A percentile compares a stretch with the other conserved stretches of the same genome.
phyloP scores from a whole-genome alignment of 176 grass and related monocot genomes.

The Panicum miliaceum region DNA sequence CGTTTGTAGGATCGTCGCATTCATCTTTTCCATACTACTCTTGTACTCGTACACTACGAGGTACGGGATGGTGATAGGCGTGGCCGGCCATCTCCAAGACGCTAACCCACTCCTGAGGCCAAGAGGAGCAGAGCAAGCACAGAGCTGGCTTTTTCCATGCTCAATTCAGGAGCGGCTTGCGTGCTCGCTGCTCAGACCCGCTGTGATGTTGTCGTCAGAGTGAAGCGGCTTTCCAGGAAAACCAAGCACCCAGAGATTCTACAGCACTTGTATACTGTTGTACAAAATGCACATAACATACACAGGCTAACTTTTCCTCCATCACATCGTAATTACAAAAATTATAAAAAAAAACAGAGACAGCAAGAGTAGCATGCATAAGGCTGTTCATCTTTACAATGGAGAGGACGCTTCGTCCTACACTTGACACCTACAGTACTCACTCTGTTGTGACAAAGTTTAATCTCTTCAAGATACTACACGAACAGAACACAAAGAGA shows the following conservation, averaged over 20 bases:
- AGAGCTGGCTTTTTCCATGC: not conserved
- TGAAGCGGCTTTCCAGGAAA: not conserved
- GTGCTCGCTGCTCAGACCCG: not conserved
- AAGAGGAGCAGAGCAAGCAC: not conserved
- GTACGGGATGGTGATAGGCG: not conserved
- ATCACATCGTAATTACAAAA: not conserved
- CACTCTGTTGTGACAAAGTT: not conserved
- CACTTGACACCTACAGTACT: not conserved
- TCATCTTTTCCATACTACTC: not conserved
- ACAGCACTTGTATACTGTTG: not conserved
- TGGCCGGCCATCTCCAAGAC: not conserved
- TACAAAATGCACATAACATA: not conserved
- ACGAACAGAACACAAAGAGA: not conserved
- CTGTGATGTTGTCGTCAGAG: not conserved
- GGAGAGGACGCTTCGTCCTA: not conserved
- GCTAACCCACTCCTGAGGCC: not conserved
- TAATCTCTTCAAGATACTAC: not conserved
- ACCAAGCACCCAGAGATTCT: not conserved
- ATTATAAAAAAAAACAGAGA: not conserved
- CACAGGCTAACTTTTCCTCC: not conserved
- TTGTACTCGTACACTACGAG: not conserved
- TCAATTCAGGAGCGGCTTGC: not conserved
- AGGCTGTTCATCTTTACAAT: not conserved
- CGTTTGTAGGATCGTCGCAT: not conserved
- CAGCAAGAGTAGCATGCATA: not conserved